A percentile compares a stretch with the other conserved stretches of the same genome.
Evolutionary conservation across 257 asterid genomes (phyloP).

Genomic region (Scutellaria minor): DNA sequence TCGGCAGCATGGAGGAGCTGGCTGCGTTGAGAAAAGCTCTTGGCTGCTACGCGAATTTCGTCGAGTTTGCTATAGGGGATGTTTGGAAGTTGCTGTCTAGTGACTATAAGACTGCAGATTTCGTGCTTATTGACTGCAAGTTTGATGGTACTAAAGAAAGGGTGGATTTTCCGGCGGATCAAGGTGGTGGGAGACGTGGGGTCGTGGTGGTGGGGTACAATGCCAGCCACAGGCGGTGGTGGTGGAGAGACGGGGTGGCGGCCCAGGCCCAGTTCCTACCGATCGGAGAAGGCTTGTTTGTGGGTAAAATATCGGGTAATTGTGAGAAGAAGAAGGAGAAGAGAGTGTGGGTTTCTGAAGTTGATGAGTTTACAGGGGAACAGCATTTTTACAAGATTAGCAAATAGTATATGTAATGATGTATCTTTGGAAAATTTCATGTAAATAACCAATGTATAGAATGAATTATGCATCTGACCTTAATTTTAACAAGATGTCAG

Average conservation of each 20-base stretch:
- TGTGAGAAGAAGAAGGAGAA: conserved; percentile 1
- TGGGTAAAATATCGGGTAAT: not conserved
- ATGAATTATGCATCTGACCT: not conserved
- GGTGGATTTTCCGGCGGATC: not conserved
- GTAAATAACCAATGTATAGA: not conserved
- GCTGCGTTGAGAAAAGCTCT: not conserved
- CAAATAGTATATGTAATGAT: not conserved
- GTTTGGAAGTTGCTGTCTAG: not conserved
- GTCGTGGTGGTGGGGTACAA: conserved; percentile 17
- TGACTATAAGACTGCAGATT: conserved; percentile 1
- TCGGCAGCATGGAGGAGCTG: not conserved
- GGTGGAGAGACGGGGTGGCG: not conserved
- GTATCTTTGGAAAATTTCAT: not conserved
- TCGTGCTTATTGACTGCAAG: not conserved
- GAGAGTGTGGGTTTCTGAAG: conserved; percentile 11
- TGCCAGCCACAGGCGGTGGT: conserved; percentile 2
- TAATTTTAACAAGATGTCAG: not conserved
- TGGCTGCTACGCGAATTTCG: not conserved
- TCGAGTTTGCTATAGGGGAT: conserved; percentile 4
- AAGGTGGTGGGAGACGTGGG: not conserved
- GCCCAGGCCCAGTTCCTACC: not conserved
- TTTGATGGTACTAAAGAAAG: not conserved
- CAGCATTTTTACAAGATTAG: conserved; percentile 19
- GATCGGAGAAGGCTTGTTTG: conserved; percentile 1
- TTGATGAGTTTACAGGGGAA: conserved; percentile 28